Evolutionary conservation across 306 rosid species (phyloP).

Genomic region (Cyamopsis tetragonoloba): DNA sequence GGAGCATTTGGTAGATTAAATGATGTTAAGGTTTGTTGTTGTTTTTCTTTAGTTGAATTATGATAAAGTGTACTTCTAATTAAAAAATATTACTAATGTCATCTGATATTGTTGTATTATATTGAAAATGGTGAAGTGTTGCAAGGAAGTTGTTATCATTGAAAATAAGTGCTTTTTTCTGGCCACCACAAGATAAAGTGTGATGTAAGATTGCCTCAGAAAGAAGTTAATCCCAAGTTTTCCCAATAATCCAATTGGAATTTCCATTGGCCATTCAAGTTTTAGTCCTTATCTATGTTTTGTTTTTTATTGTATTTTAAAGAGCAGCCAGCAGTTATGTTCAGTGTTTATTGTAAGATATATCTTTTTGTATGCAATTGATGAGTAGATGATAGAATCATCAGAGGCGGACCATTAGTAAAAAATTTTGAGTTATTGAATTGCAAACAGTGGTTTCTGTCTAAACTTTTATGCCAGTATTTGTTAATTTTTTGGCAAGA

Average conservation of each 20-base stretch:
- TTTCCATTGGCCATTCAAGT: not conserved
- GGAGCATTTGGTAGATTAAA: slow-evolving; percentile 72
- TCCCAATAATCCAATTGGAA: not conserved
- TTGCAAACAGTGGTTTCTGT: no score
- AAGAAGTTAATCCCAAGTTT: not conserved
- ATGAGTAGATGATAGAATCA: not conserved
- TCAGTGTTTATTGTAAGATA: no score
- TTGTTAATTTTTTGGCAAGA: no score
- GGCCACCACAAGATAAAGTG: not conserved
- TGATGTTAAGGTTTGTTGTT: slow-evolving; percentile 64
- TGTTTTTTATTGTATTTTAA: not conserved
- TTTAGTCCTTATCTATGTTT: not conserved
- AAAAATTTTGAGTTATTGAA: no score
- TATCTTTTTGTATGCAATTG: no score
- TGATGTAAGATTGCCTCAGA: not conserved
- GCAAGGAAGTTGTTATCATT: not conserved
- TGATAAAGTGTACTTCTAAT: not conserved
- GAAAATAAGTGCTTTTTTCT: not conserved
- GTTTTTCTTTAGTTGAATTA: slow-evolving; percentile 7
- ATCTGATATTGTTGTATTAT: not conserved
- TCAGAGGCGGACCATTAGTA: not conserved
- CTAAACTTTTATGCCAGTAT: no score
- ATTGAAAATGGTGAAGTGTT: not conserved
- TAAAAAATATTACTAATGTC: not conserved
- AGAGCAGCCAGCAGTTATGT: not conserved